Percentiles rank a stretch among this genome's conserved stretches.
phyloP scores from a whole-genome alignment of 345 rosid species.

The Iberis pinnata region DNA sequence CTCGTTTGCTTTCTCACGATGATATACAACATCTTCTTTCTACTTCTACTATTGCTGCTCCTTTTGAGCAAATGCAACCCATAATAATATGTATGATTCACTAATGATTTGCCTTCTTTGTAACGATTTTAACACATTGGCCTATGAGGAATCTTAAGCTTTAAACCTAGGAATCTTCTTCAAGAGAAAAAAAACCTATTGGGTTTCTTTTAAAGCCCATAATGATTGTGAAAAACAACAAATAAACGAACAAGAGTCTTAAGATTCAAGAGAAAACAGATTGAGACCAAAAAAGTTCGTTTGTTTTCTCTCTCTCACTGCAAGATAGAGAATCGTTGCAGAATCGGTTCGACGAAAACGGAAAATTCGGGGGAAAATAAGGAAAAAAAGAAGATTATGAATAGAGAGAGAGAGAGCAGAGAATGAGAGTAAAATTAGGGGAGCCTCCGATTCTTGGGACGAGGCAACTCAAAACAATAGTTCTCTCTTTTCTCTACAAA shows the following conservation, averaged over 20 bases:
- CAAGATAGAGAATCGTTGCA: conserved; percentile 8
- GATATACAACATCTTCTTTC: conserved; percentile 20
- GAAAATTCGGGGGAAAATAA: conserved; percentile 18
- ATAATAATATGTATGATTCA: conserved; percentile 28
- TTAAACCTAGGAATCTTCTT: conserved; percentile 29
- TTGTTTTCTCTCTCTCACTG: conserved; percentile 2
- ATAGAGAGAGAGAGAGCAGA: conserved; percentile 16
- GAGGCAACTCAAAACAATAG: conserved; percentile 17
- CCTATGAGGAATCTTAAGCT: conserved; percentile 23
- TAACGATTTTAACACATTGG: conserved; percentile 14
- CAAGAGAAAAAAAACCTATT: too few relatives aligned
- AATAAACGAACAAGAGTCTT: too few relatives aligned
- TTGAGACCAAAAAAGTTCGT: too few relatives aligned
- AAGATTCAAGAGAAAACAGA: too few relatives aligned
- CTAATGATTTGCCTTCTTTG: conserved; percentile 8
- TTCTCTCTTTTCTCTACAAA: conserved; percentile 19
- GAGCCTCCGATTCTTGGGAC: conserved; percentile 24
- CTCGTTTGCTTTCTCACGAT: conserved; percentile 30
- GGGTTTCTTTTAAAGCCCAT: background rate
- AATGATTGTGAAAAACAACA: conserved; percentile 1
- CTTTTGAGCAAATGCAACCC: conserved; percentile 94
- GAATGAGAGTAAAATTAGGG: conserved; percentile 27
- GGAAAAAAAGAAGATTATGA: conserved; percentile 18
- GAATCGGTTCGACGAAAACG: conserved; percentile 25
- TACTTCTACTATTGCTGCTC: conserved; percentile 38